phyloP scores from a whole-genome alignment of 805 yeast genomes.

The Limtongozyma cylindracea region DNA sequence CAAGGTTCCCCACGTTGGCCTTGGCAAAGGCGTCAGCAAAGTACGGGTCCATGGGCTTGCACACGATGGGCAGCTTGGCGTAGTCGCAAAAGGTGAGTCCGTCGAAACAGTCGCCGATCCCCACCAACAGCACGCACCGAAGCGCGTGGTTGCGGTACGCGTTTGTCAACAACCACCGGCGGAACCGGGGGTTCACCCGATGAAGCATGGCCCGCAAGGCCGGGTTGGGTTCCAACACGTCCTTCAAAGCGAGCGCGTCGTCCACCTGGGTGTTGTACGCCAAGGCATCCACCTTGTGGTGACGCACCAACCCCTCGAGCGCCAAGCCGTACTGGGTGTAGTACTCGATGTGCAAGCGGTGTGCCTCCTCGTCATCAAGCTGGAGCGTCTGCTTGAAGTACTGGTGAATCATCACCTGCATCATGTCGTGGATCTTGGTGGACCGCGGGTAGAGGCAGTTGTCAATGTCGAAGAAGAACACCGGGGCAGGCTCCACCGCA shows the following conservation, averaged over 20 bases:
- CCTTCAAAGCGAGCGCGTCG: conserved; percentile 72
- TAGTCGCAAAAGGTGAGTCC: conserved; percentile 91
- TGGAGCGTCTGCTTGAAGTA: conserved; percentile 45
- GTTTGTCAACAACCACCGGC: conserved; percentile 72
- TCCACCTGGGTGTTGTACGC: conserved; percentile 78
- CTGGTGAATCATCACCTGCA: conserved; percentile 67
- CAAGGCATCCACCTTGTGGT: conserved; percentile 58
- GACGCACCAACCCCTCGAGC: conserved; percentile 60
- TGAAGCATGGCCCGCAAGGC: conserved; percentile 25
- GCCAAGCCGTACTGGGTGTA: conserved; percentile 82
- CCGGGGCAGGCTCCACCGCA: too few relatives aligned
- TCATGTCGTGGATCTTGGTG: conserved; percentile 55
- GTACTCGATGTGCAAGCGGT: conserved; percentile 40
- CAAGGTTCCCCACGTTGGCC: conserved; percentile 23
- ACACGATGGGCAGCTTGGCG: conserved; percentile 35
- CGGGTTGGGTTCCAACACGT: conserved; percentile 40
- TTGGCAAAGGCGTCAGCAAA: conserved; percentile 39
- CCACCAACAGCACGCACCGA: conserved; percentile 55
- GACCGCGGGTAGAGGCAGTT: conserved; percentile 68
- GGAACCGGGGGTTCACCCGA: conserved; percentile 7
- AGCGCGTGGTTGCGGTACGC: conserved; percentile 83
- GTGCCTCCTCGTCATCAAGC: conserved; percentile 52
- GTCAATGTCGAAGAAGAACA: conserved; percentile 80
- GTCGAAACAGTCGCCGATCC: conserved; percentile 81
- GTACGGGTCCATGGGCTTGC: conserved; percentile 69